phyloP scores from a whole-genome alignment of 495 filamentous ascomycete species.

The Aspergillus bridgeri region DNA sequence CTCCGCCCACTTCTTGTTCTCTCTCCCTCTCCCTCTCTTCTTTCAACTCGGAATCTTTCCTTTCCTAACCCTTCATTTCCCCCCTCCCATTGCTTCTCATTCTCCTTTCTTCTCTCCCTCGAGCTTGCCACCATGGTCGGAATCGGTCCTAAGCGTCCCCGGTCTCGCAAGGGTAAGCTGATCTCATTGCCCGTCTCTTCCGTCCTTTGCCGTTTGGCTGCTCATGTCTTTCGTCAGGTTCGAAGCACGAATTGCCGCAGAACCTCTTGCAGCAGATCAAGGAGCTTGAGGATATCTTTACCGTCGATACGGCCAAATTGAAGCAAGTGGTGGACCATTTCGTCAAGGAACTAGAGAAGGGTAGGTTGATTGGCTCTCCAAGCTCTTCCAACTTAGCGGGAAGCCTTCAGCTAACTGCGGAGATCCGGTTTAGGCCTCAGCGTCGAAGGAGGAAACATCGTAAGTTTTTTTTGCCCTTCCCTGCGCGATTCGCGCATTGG shows the following conservation, averaged over 20 bases:
- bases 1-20: conserved; percentile 3
- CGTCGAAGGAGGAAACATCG: conserved; percentile 87
- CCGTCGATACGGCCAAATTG: conserved; percentile 70
- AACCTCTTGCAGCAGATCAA: conserved; percentile 82
- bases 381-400: not conserved
- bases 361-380: conserved; percentile 39
- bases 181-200: conserved; percentile 19
- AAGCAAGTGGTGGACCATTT: conserved; percentile 90
- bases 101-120: conserved; percentile 1
- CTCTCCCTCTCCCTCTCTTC: conserved; percentile 8
- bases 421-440: conserved; percentile 60
- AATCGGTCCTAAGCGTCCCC: conserved; percentile 65
- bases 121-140: conserved; percentile 62
- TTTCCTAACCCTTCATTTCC: too few species aligned
- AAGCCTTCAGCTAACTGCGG: not conserved
- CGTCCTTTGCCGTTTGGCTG: not conserved
- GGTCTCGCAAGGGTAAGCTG: conserved; percentile 71
- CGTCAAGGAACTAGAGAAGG: conserved; percentile 81
- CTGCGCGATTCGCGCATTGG: not conserved
- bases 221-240: conserved; percentile 48
- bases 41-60: too few species aligned
- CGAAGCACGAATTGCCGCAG: conserved; percentile 78
- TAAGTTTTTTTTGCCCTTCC: conserved; percentile 44
- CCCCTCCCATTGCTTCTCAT: too few species aligned
- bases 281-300: conserved; percentile 81